Percentiles rank a stretch among this genome's conserved stretches.
Conservation (phyloP, 1,284 basidiomycete species). For the Ganoderma sinense region DNA sequence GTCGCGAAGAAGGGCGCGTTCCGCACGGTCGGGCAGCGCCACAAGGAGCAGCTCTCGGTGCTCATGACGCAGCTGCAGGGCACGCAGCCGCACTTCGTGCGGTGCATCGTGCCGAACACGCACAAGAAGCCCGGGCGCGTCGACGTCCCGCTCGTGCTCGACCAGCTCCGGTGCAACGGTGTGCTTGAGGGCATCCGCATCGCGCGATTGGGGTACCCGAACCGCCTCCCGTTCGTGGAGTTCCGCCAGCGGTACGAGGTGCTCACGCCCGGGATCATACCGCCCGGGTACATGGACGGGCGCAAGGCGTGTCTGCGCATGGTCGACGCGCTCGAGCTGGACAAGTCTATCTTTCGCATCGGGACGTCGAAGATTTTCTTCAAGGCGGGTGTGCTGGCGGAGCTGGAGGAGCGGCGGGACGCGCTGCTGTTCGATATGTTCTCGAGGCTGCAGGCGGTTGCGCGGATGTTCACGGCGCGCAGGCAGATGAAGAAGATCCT, state of each 20-base stretch:
- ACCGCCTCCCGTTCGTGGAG: conserved; percentile 95
- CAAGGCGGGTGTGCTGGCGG: conserved; percentile 98
- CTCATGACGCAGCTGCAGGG: conserved; percentile 93
- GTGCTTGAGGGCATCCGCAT: conserved; percentile 99
- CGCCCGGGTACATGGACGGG: conserved; percentile 96
- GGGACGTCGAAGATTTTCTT: conserved; percentile 99
- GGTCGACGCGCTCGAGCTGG: conserved; percentile 90
- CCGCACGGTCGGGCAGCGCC: conserved; percentile 93
- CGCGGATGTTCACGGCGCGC: conserved; percentile 86
- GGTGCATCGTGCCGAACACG: conserved; percentile 97
- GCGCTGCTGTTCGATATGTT: conserved; percentile 90
- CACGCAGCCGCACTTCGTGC: conserved; percentile 98
- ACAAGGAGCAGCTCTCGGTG: conserved; percentile 95
- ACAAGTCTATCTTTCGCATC: conserved; percentile 87
- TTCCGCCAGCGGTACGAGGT: conserved; percentile 98
- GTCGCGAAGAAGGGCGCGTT: conserved; percentile 95
- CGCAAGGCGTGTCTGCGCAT: conserved; percentile 95
- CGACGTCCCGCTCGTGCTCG: conserved; percentile 94
- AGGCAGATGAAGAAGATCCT: conserved; percentile 96
- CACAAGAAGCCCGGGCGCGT: conserved; percentile 93
- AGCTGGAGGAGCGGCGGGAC: conserved; percentile 95
- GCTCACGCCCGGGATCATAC: conserved; percentile 92
- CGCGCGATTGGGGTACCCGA: conserved; percentile 96
- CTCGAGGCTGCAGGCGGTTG: conserved; percentile 86
- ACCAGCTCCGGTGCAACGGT: conserved; percentile 98